These are phyloP conservation scores for Noccaea bulbosa DNA, from an alignment of 345 rosid genomes.

Conservation along the genomic window DNA sequence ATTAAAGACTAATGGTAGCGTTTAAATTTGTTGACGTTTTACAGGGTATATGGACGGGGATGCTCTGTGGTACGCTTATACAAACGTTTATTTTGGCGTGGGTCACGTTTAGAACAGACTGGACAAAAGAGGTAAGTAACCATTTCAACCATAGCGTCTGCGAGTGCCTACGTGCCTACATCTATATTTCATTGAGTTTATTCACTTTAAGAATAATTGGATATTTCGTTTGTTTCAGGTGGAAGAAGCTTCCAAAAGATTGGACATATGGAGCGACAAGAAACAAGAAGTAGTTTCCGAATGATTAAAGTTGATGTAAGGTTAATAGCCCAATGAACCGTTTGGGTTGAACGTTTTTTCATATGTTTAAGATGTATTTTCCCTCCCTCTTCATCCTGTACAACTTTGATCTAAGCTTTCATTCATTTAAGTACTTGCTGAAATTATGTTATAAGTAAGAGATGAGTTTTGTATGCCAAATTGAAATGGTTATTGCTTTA, in stretches of 20 bases:
- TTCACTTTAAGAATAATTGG: background rate
- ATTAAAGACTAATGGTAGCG: background rate
- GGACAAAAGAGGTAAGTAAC: slow-evolving; percentile 60
- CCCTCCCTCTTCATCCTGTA: background rate
- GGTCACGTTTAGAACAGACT: slow-evolving; percentile 65
- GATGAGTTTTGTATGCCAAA: slow-evolving; percentile 6
- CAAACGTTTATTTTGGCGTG: slow-evolving; percentile 66
- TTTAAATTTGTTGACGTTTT: slow-evolving; percentile 14
- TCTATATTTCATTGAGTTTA: background rate
- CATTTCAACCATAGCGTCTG: background rate
- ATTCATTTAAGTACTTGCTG: background rate
- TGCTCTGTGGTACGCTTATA: slow-evolving; percentile 65
- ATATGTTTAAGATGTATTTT: too few species aligned
- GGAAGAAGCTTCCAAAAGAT: slow-evolving; percentile 46
- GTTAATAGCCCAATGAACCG: background rate
- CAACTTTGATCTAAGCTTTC: background rate
- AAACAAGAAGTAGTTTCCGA: slow-evolving; percentile 29
- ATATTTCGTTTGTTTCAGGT: slow-evolving; percentile 35
- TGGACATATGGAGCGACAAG: slow-evolving; percentile 41
- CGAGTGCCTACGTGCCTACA: background rate
- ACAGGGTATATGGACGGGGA: slow-evolving; percentile 79
- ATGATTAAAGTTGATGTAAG: background rate
- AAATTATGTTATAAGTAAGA: background rate
- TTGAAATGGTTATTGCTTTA: background rate
- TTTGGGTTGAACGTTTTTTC: background rate